Percentiles rank a stretch among this genome's conserved stretches.
These are phyloP conservation scores for Polytrichum commune DNA, from an alignment of 225 moss, liverwort and hornwort species.

Conservation along the genomic window DNA sequence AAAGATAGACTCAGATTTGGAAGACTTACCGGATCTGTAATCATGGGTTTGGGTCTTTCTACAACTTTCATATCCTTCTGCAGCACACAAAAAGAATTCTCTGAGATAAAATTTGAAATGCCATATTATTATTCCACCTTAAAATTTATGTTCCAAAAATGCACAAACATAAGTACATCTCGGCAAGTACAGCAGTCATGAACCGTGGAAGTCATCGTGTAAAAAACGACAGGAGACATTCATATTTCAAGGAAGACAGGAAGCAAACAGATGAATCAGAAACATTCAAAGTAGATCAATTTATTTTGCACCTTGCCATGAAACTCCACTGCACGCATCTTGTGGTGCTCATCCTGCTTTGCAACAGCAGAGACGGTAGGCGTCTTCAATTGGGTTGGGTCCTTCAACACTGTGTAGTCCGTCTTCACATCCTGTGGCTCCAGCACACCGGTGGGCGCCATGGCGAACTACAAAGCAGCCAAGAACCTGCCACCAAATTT, in stretches of 20 bases:
- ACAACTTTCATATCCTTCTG: conserved; percentile 49
- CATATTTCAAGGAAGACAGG: not conserved
- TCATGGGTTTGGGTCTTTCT: conserved; percentile 32
- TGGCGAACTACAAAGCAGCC: not conserved
- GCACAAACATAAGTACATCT: no score
- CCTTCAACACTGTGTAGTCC: conserved; percentile 30
- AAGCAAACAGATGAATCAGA: not conserved
- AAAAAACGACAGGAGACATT: not conserved
- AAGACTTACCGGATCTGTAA: conserved; percentile 51
- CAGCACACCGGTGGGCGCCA: conserved; percentile 17
- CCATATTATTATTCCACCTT: no score
- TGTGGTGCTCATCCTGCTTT: conserved; percentile 21
- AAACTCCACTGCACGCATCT: conserved; percentile 42
- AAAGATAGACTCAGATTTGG: not conserved
- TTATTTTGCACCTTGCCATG: conserved; percentile 26
- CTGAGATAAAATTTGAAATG: no score
- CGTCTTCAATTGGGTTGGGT: conserved; percentile 24
- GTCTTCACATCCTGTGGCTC: conserved; percentile 21
- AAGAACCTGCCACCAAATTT: no score
- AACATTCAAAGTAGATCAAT: not conserved
- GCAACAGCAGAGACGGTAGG: conserved; percentile 24
- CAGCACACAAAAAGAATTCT: not conserved
- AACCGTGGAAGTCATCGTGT: no score
- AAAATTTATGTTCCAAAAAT: no score
- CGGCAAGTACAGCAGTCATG: no score